Evolutionary conservation across 2,329 filamentous ascomycete genomes (phyloP), one percentile per base, ranked within the genome.

Genomic region (Ophiocordyceps australis): DNA sequence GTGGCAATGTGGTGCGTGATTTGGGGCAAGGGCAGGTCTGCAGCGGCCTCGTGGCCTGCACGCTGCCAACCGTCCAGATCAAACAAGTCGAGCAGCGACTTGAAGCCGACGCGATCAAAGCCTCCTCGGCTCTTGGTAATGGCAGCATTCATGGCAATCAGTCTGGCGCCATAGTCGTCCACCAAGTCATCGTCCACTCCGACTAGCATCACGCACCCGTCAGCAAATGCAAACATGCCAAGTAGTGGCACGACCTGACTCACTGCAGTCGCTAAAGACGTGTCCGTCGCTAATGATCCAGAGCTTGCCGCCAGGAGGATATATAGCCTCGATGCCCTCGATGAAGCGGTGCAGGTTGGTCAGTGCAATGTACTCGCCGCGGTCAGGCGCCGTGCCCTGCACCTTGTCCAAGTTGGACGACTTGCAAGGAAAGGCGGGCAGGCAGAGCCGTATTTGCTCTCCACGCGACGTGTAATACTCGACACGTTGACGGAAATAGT

Each of bases 121-220:
- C 35, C 35, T 9, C 38, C 41, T 31, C 27, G 41, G 22, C 35
- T 34, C 10, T 27, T 12, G 4, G 38, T 28, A 28, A 48, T 28
- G 26, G 30, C 31, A 7, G 40, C 35, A 27, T 54, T 53, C 38
- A 55, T 50, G 12, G 45, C 41, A 16, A 45, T 45, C 25, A 59
- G 39, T 8, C 42, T 38, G 7, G 36, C 40, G 20, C 49, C 44
- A 30, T 58, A 57, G 7, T 31, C 31, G 23, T 55, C 51, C 9
- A 59, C 54, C 23, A 45, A 42, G 14, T 40, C 40, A 31, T 60
- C 54, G 14, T 56, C 53, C 17, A 56, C 54, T 7, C 55, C 54
- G 21, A 57, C 45, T 47, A n/a, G 3, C 27, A 6, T 14, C n/a
- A n/a, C n/a, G n/a, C n/a, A n/a, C n/a, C n/a, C 8, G 14, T 7